Evolutionary conservation across 148 eudicot species (phyloP), one percentile per base, ranked within the genome.

Genomic region (Rhododendron kiyosumense): DNA sequence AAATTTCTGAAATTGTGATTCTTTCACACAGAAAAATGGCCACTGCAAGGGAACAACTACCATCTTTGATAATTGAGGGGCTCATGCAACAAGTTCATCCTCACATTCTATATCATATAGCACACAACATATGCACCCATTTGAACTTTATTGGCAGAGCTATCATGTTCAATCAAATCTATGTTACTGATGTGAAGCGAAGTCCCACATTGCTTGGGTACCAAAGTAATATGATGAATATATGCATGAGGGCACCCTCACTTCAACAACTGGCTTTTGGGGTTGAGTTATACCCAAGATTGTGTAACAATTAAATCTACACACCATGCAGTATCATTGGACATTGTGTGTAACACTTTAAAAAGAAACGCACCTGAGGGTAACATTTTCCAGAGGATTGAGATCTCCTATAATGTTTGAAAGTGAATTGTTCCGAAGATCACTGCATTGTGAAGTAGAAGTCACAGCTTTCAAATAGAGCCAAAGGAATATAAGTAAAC

Each of bases 351-450:
- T 11, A 57, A 18, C 7, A 34, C 11, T 14, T 1, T 36, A 69
- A 79, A 83, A 86, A 61, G 75, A 86, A 76, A 63, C 91, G 80
- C 89, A 94, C 98, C 93, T 92, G 67, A 96, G 76, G 63, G 91
- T 89, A 43, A 94, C 97, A 87, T 96, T 93, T 84, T 36, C 81
- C 30, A 96, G 95, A 87, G 94, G 92, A 85, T 88, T 86, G 32
- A 92, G 89, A 89, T 83, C 87, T 32, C 97, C 96, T 51, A 90
- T 86, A 74, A 93, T 86, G 85, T 88, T 87, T 46, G 93, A 89
- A 78, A 96, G 88, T n/a, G 82, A 81, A 87, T 96, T 96, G 82
- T 92, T 89, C 63, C 85, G 93, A 79, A 96, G 90, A 92, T 96
- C 98, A 88, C 98, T 96, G 95, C 91, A 92, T 73, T 78, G 49